These are phyloP conservation scores for Peronospora tabacina DNA, from an alignment of 352 stramenopile genomes.

Conservation along the genomic window DNA sequence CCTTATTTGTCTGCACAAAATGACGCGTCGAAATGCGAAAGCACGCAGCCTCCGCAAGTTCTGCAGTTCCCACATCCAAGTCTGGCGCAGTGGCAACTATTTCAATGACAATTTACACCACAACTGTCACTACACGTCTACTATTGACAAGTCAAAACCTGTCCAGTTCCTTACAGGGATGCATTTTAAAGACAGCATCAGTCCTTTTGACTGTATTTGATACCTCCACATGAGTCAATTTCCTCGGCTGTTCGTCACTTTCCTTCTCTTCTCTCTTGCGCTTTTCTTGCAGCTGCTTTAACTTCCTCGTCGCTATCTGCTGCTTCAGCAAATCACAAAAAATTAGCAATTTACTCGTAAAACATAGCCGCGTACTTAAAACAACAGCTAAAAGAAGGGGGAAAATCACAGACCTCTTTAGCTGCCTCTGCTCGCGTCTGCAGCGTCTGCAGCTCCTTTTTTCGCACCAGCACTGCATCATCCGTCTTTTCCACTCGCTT, in stretches of 20 bases:
- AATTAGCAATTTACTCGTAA: not conserved
- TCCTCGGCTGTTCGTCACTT: constrained; percentile 8
- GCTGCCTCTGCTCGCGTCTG: constrained; percentile 25
- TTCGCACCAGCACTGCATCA: constrained; percentile 7
- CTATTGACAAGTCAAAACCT: not conserved
- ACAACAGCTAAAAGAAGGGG: not conserved
- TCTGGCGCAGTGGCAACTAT: constrained; percentile 21
- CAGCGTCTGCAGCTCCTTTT: constrained; percentile 35
- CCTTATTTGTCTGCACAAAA: constrained; percentile 20
- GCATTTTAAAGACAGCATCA: constrained; percentile 14
- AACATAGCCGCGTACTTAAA: not conserved
- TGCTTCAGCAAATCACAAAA: constrained; percentile 22
- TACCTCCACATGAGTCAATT: constrained; percentile 9
- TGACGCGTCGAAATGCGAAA: constrained; percentile 34
- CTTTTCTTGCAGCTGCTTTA: constrained; percentile 27
- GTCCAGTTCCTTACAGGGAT: constrained; percentile 21
- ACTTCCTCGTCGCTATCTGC: constrained; percentile 16
- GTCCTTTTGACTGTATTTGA: not conserved
- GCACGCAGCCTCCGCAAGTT: constrained; percentile 17
- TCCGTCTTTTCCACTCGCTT: not conserved
- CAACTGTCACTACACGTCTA: not conserved
- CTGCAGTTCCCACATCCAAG: constrained; percentile 16
- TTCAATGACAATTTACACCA: constrained; percentile 2
- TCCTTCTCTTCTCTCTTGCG: constrained; percentile 21
- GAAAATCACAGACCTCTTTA: constrained; percentile 23